Percentiles rank a stretch among this genome's conserved stretches.
phyloP scores from a whole-genome alignment of 257 asterid genomes.

The Ilex asprella region DNA sequence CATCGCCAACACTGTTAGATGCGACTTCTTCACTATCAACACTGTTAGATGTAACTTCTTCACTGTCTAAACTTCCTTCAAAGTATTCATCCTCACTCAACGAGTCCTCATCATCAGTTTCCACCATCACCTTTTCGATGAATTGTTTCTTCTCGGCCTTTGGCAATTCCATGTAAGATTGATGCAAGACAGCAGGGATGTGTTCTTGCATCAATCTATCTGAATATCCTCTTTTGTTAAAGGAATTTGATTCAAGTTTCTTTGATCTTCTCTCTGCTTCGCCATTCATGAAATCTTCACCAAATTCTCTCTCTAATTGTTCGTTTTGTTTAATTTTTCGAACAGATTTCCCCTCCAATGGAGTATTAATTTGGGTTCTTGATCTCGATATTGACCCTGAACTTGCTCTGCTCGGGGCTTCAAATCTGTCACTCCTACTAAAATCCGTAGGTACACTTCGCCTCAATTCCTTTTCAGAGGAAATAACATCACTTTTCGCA shows the following conservation, averaged over 20 bases:
- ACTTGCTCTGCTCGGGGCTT: not conserved
- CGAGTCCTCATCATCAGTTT: not conserved
- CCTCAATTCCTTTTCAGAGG: not conserved
- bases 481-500: too few species aligned
- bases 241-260: not conserved
- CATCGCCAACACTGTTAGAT: not conserved
- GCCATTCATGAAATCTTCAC: not conserved
- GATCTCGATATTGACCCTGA: not conserved
- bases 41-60: too few species aligned
- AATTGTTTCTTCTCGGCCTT: not conserved
- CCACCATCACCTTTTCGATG: not conserved
- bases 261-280: not conserved
- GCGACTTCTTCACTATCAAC: not conserved
- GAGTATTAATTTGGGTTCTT: not conserved
- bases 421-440: not conserved
- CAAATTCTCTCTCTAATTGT: not conserved
- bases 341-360: not conserved
- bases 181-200: not conserved
- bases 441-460: not conserved
- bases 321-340: not conserved
- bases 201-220: not conserved
- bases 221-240: not conserved
- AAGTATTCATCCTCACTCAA: not conserved
- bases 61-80: not conserved
- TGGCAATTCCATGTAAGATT: not conserved